These are phyloP conservation scores for Mikania micrantha DNA, from an alignment of 129 eudicot genomes.

Conservation along the genomic window DNA sequence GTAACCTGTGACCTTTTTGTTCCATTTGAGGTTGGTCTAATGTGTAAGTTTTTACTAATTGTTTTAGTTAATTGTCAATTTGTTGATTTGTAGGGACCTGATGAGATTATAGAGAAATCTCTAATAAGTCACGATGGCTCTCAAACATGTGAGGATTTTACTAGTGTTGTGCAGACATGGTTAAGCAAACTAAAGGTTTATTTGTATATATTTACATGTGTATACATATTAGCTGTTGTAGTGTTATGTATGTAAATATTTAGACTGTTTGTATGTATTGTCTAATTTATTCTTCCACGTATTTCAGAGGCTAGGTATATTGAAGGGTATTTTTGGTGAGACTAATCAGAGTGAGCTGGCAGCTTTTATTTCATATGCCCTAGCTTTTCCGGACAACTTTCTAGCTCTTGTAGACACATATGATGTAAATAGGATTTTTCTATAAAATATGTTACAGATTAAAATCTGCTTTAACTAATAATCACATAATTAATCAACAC, in stretches of 20 bases:
- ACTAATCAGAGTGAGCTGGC: constrained; percentile 96
- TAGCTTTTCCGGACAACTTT: constrained; percentile 85
- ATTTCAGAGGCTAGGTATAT: constrained; percentile 55
- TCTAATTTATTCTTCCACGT: not conserved
- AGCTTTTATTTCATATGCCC: constrained; percentile 85
- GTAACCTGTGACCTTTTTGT: constrained; percentile 1
- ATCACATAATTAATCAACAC: not conserved
- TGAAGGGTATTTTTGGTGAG: constrained; percentile 65
- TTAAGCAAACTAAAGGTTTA: constrained; percentile 77
- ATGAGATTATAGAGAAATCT: constrained; percentile 78
- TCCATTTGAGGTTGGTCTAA: not conserved
- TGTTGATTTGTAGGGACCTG: constrained; percentile 59
- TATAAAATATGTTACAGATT: not conserved
- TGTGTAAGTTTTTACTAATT: not conserved
- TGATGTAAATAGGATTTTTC: constrained; percentile 55
- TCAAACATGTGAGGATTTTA: constrained; percentile 68
- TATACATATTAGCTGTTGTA: not conserved
- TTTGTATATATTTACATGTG: not conserved
- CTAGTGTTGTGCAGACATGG: constrained; percentile 72
- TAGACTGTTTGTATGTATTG: not conserved
- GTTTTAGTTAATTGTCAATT: not conserved
- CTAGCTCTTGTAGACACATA: constrained; percentile 97
- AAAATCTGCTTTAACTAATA: not conserved
- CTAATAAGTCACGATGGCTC: constrained; percentile 72
- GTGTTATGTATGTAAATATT: not conserved